Evolutionary conservation across 129 eudicot species (phyloP).

Genomic region (Smallanthus sonchifolius): DNA sequence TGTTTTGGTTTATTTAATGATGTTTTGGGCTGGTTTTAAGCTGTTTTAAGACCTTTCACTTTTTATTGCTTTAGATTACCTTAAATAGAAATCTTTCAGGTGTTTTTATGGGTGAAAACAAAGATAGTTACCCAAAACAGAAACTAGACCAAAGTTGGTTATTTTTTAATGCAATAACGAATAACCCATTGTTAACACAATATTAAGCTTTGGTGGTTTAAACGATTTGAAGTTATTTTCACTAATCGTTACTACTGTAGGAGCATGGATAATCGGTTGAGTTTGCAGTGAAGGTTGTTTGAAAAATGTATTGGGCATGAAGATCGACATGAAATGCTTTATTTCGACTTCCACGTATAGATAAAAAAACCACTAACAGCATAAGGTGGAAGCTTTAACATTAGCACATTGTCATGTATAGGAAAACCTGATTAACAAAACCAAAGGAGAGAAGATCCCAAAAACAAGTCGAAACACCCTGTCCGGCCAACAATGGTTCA

Average conservation of each 20-base stretch:
- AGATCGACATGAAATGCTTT: slow-evolving; percentile 8
- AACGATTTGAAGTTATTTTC: background rate
- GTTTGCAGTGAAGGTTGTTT: background rate
- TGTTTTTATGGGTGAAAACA: background rate
- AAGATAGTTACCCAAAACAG: background rate
- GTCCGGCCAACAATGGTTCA: too few relatives aligned
- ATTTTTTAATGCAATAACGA: background rate
- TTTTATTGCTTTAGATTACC: background rate
- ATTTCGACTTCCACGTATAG: background rate
- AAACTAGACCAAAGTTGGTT: too few relatives aligned
- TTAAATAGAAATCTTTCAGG: background rate
- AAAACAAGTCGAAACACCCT: background rate
- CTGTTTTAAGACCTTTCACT: too few relatives aligned
- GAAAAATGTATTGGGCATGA: background rate
- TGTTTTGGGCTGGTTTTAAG: background rate
- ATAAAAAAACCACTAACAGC: background rate
- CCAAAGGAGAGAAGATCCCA: background rate
- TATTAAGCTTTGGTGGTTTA: background rate
- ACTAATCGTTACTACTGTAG: slow-evolving; percentile 10
- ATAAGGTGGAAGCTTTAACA: background rate
- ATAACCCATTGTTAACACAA: background rate
- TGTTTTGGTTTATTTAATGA: background rate
- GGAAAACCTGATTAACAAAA: background rate
- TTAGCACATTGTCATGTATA: slow-evolving; percentile 23
- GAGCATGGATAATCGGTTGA: slow-evolving; percentile 29